Base-by-base conservation (phyloP, 495 filamentous ascomycete genomes). In the Terfezia boudieri region DNA sequence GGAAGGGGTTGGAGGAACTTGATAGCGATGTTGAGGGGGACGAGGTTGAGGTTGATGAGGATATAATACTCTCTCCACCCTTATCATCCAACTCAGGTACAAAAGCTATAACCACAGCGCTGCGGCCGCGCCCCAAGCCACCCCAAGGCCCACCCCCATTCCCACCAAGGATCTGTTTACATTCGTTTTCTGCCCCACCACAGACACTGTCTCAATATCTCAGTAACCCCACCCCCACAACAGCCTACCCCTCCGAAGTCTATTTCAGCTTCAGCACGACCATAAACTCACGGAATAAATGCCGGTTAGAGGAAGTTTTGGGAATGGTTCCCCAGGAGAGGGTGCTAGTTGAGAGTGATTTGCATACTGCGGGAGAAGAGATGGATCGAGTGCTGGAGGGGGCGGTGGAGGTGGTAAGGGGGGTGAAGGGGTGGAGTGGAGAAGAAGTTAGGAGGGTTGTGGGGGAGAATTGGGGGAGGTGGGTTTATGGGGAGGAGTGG, bases 111-210 rank as follows among this genome's bases (percentile, higher is more conserved):
- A 14, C 12, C 12, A 46, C 41, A 46, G 50, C 60, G 51, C 37
- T 51, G 38, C 35, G 59, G 57, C 53, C 51, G 38, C 4, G 61
- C 63, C 55, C 37, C 49, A 52, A 60, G 56, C 54, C 36, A 53
- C 51, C 63, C n/a, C 35, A 26, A 49, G 55, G 56, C 35, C 59
- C 56, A 10, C 69, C 72, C 43, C 82, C 82, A 0, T 98, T 83
- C 62, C 90, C 90, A 9, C 87, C 89, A 2, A 76, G 88, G 36
- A 81, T 96, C 60, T 98, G 90, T 63, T 73, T 98, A 60, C 90
- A 98, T 67, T 94, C 87, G 0, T 98, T 84, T 64, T 87, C 84
- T 36, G 92, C 87, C 0, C 75, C 83, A n/a, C 67, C 75, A 20
- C 80, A 90, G 41, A 74, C 77, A 26, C 61, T 94, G 35, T 82